Percentiles rank a stretch among this genome's conserved stretches.
phyloP scores from a whole-genome alignment of 768 basidiomycete genomes.

The Tricholoma flavovirens region DNA sequence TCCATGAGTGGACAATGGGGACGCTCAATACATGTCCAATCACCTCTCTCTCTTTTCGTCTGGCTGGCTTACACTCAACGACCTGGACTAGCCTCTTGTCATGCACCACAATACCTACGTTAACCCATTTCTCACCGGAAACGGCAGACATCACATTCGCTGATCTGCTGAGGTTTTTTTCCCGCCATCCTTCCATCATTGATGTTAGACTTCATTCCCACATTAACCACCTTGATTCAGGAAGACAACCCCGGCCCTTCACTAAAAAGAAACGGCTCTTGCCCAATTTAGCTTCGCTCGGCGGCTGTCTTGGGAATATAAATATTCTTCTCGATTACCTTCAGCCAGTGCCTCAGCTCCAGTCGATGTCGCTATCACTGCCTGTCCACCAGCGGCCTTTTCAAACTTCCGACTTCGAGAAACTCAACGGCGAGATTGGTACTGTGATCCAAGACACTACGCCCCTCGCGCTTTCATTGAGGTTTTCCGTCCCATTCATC shows the following conservation, averaged over 20 bases:
- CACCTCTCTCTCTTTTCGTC: conserved; percentile 15
- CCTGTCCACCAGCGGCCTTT: conserved; percentile 18
- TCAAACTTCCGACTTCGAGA: conserved; percentile 11
- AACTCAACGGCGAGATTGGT: conserved; percentile 9
- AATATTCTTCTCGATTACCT: conserved; percentile 12
- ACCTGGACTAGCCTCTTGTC: conserved; percentile 16
- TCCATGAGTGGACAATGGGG: conserved; percentile 19
- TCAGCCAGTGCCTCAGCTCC: conserved; percentile 7
- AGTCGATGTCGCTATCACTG: conserved; percentile 12
- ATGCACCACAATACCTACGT: conserved; percentile 17
- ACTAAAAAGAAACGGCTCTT: conserved; percentile 7
- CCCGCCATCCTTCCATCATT: conserved; percentile 19
- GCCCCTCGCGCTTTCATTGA: conserved; percentile 9
- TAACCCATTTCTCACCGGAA: conserved; percentile 13
- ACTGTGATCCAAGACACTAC: neutral
- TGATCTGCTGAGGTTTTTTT: conserved; percentile 18
- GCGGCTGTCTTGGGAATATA: conserved; percentile 15
- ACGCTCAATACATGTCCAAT: conserved; percentile 15
- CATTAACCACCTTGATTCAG: conserved; percentile 1
- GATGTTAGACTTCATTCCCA: conserved; percentile 16
- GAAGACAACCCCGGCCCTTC: conserved; percentile 1
- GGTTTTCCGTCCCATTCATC: conserved; percentile 14
- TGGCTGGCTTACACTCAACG: conserved; percentile 8
- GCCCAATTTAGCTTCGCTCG: conserved; percentile 14
- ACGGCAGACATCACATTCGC: conserved; percentile 14